These are phyloP conservation scores for Russula virescens DNA, from an alignment of 768 basidiomycete genomes.

Conservation along the genomic window DNA sequence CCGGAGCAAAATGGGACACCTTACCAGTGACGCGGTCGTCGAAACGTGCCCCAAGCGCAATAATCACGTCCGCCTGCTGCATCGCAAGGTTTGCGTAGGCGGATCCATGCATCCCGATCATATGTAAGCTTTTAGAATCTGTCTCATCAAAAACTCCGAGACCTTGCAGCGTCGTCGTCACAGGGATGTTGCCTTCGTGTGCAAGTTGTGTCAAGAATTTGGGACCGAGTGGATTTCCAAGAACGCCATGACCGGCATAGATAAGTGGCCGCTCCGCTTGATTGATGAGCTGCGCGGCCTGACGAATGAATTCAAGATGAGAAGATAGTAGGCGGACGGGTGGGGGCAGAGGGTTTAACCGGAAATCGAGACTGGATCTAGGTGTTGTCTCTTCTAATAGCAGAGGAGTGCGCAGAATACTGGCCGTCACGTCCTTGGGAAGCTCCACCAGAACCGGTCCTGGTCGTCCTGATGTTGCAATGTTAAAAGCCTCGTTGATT, in stretches of 20 bases:
- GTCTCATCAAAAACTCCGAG: slow-evolving; percentile 94
- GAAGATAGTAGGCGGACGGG: slow-evolving; percentile 34
- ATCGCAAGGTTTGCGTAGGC: slow-evolving; percentile 98
- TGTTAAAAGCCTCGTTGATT: slow-evolving; percentile 99
- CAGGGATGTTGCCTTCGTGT: slow-evolving; percentile 88
- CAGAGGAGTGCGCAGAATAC: slow-evolving; percentile 77
- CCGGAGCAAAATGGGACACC: slow-evolving; percentile 84
- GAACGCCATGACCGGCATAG: slow-evolving; percentile 89
- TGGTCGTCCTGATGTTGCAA: slow-evolving; percentile 93
- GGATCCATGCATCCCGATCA: slow-evolving; percentile 98
- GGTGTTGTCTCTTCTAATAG: slow-evolving; percentile 84
- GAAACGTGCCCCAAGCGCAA: slow-evolving; percentile 93
- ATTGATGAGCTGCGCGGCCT: slow-evolving; percentile 89
- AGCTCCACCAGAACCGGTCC: slow-evolving; percentile 97
- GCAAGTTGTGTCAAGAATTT: slow-evolving; percentile 72
- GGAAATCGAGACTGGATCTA: slow-evolving; percentile 65
- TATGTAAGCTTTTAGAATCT: slow-evolving; percentile 80
- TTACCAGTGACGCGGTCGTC: slow-evolving; percentile 98
- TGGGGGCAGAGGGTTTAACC: slow-evolving; percentile 59
- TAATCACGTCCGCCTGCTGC: slow-evolving; percentile 96
- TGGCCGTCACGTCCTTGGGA: slow-evolving; percentile 98
- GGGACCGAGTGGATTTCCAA: slow-evolving; percentile 77
- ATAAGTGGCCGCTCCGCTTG: slow-evolving; percentile 85
- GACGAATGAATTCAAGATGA: slow-evolving; percentile 62
- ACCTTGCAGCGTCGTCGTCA: slow-evolving; percentile 94